Base-by-base conservation (phyloP, 202 grass and related monocot species). In the Panicum virgatum region DNA sequence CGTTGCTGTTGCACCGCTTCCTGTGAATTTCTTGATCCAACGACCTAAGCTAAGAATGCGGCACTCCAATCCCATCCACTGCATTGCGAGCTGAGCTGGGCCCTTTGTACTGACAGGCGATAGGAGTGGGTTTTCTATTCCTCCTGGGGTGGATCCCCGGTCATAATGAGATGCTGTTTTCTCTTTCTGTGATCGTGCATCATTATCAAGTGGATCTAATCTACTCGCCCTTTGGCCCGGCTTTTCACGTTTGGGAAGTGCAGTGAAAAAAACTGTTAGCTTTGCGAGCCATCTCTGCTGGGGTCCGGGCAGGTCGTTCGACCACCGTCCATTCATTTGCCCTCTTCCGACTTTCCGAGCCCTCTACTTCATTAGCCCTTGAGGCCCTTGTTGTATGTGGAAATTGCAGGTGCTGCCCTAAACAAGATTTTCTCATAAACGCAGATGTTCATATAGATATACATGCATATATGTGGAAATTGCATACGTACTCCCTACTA, bases 1-100 rank as follows among this genome's bases (percentile, higher is more conserved):
- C 84, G 63, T 89, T 93, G 89, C 89, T 96, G 76, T 84, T 94
- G 66, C 93, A 93, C 46, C 92, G 61, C 39, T 67, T 43, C 1
- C 5, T 59, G 36, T 40, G 23, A 52, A 44, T 12, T n/a, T 34
- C 26, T 47, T 47, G 43, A 77, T 14, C 6, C 25, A 77, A 13
- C 27, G 18, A 62, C 16, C 7, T 60, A n/a, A n/a, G n/a, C n/a
- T n/a, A 29, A 22, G 61, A 20, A 64, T 3, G 16, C 62, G 16
- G 7, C 29, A 42, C 9, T 5, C 25, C 29, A 62, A 3, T 62
- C 29, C 34, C 12, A 30, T 60, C 14, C 29, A 62, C 60, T 34
- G 5, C 60, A 23, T 56, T n/a, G n/a, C n/a, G n/a, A n/a, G 20
- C 3, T n/a, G 19, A 56, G 53, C 53, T 56, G 52, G 53, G 53